phyloP scores from a whole-genome alignment of 2,329 filamentous ascomycete species.

The Ceratocystiopsis minuta region DNA sequence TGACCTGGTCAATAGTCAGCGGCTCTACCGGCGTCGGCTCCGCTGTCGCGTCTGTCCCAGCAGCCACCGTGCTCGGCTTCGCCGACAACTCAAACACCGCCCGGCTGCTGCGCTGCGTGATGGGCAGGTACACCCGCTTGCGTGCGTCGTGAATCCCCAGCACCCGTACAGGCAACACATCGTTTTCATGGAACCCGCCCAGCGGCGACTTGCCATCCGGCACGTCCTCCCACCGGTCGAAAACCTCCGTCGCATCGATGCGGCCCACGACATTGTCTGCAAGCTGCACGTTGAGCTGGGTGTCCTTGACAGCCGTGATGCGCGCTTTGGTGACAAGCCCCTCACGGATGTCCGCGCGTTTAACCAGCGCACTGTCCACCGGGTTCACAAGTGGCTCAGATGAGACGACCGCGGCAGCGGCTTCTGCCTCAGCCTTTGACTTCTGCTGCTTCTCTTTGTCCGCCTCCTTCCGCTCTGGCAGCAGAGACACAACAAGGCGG shows the following conservation, averaged over 20 bases:
- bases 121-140: constrained; percentile 79
- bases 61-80: constrained; percentile 44
- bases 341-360: constrained; percentile 53
- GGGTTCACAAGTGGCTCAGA: constrained; percentile 17
- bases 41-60: constrained; percentile 21
- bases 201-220: constrained; percentile 65
- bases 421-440: constrained; percentile 17
- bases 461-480: constrained; percentile 17
- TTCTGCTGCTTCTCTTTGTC: not conserved
- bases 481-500: constrained; percentile 43
- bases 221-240: constrained; percentile 77
- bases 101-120: constrained; percentile 68
- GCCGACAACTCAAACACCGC: constrained; percentile 75
- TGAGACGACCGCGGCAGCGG: not conserved
- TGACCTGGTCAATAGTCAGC: constrained; percentile 54
- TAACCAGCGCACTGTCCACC: constrained; percentile 44
- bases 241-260: constrained; percentile 79
- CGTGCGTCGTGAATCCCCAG: constrained; percentile 79
- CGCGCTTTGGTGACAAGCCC: constrained; percentile 60
- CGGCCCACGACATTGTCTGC: constrained; percentile 83
- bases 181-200: constrained; percentile 51
- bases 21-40: constrained; percentile 22
- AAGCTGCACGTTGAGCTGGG: constrained; percentile 79
- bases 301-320: constrained; percentile 71
- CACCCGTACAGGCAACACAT: constrained; percentile 56